phyloP scores from a whole-genome alignment of 225 moss, liverwort and hornwort genomes.

The Straminergon stramineum region DNA sequence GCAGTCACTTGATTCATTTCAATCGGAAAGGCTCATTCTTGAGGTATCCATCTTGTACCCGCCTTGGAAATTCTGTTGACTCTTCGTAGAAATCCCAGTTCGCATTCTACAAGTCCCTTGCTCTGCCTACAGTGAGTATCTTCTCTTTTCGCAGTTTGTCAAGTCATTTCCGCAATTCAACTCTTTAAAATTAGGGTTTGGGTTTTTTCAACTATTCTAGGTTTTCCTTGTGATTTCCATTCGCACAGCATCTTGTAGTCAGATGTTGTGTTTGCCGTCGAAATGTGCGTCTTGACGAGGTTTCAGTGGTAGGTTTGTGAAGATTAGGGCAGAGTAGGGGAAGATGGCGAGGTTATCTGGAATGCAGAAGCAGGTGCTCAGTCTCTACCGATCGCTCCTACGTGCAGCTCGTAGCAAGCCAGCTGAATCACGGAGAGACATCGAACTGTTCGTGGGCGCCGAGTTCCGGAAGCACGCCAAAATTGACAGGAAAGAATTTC shows the following conservation, averaged over 20 bases:
- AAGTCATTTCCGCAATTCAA: not conserved
- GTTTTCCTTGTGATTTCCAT: not conserved
- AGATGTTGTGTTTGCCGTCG: not conserved
- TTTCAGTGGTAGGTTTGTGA: not conserved
- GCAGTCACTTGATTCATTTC: not conserved
- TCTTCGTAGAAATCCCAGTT: not conserved
- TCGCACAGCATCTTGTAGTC: not conserved
- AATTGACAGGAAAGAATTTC: constrained; percentile 72
- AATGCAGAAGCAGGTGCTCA: constrained; percentile 83
- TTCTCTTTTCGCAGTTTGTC: not conserved
- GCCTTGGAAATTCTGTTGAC: not conserved
- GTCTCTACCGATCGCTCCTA: constrained; percentile 67
- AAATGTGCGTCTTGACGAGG: not conserved
- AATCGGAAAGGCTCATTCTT: not conserved
- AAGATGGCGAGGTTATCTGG: constrained; percentile 76
- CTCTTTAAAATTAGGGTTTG: not conserved
- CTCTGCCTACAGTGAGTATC: not conserved
- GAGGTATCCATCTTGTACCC: not conserved
- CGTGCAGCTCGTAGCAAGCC: constrained; percentile 75
- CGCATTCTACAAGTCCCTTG: not conserved
- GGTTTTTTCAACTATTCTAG: not conserved
- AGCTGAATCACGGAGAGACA: constrained; percentile 45
- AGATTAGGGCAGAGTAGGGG: not conserved
- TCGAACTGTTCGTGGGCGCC: constrained; percentile 57
- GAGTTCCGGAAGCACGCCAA: constrained; percentile 75